phyloP scores from a whole-genome alignment of 352 stramenopile genomes.

The Pythium guiyangense region DNA sequence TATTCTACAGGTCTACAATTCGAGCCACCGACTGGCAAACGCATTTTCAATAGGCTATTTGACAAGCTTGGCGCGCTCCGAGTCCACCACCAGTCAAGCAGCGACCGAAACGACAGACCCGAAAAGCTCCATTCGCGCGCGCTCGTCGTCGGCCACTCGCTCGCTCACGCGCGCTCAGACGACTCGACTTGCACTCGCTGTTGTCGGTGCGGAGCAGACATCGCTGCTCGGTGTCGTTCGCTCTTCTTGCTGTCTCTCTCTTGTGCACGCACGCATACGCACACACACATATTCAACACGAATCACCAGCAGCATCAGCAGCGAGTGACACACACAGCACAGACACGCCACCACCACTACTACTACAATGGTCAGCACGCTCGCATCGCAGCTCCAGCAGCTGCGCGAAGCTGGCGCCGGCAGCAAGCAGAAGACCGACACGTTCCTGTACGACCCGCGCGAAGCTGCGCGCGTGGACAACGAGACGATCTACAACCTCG shows the following conservation, averaged over 20 bases:
- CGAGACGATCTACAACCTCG: constrained; percentile 83
- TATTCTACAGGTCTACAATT: neutral
- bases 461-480: constrained; percentile 79
- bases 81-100: constrained; percentile 5
- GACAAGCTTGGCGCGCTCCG: neutral
- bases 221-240: neutral
- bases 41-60: neutral
- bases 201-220: neutral
- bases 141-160: neutral
- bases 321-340: neutral
- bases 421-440: constrained; percentile 77
- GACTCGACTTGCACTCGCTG: neutral
- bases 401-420: constrained; percentile 71
- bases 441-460: constrained; percentile 82
- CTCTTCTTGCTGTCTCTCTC: too few relatives aligned
- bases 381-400: constrained; percentile 76
- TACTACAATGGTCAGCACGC: constrained; percentile 10
- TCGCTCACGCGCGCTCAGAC: neutral
- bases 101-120: constrained; percentile 11
- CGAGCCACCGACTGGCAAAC: too few relatives aligned
- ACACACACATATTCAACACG: too few relatives aligned
- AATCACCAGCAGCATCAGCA: neutral
- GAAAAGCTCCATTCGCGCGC: constrained; percentile 11
- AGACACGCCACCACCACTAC: neutral
- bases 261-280: neutral